Conservation (phyloP, 805 yeast genomes). For the Kodamaea sagamina region DNA sequence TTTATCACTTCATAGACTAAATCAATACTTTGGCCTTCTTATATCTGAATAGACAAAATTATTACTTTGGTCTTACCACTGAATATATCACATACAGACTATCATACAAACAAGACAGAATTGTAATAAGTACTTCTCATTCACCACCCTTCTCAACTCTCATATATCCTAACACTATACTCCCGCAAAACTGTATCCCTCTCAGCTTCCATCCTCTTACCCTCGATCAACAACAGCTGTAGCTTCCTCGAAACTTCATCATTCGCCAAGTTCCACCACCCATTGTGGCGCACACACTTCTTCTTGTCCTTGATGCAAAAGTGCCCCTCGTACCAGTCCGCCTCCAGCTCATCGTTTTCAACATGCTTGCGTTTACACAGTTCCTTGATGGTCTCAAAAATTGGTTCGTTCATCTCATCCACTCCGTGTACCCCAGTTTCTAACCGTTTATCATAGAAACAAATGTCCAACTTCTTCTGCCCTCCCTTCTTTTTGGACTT, state of each 20-base stretch:
- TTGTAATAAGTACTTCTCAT: no score
- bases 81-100: no score
- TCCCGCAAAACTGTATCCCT: conserved; percentile 34
- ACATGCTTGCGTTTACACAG: conserved; percentile 9
- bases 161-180: conserved; percentile 37
- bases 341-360: conserved; percentile 17
- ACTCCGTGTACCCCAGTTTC: conserved; percentile 4
- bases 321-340: conserved; percentile 17
- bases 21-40: no score
- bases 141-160: conserved; percentile 8
- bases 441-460: conserved; percentile 50
- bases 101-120: no score
- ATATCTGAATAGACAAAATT: no score
- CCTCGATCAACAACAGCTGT: conserved; percentile 36
- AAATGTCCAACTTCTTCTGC: conserved; percentile 47
- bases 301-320: conserved; percentile 55
- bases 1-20: no score
- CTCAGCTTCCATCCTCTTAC: conserved; percentile 30
- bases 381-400: conserved; percentile 6
- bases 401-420: not conserved
- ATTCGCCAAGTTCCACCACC: conserved; percentile 45
- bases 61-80: no score
- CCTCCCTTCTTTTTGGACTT: conserved; percentile 20
- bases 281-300: conserved; percentile 57
- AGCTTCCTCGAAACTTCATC: conserved; percentile 33